Evolutionary conservation across 306 rosid species (phyloP).

Genomic region (Lathyrus sativus): DNA sequence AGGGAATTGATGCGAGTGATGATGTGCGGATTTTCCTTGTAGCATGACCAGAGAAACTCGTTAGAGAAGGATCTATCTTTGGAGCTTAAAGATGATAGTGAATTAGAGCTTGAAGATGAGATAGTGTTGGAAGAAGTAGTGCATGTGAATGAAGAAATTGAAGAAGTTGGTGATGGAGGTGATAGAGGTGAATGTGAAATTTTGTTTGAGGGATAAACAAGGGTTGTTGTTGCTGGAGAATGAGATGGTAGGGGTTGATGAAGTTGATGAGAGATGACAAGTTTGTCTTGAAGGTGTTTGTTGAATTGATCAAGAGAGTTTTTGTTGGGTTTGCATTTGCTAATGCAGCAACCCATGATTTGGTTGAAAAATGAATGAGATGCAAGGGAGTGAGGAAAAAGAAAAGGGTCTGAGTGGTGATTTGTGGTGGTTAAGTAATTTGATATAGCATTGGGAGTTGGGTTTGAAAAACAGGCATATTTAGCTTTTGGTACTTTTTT

Average conservation of each 20-base stretch:
- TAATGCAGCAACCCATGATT: slow-evolving; percentile 86
- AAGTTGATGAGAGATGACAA: slow-evolving; percentile 51
- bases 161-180: slow-evolving; percentile 65
- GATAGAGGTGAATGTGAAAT: slow-evolving; percentile 63
- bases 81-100: slow-evolving; percentile 36
- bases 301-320: slow-evolving; percentile 13
- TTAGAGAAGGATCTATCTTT: slow-evolving; percentile 71
- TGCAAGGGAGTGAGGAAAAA: not conserved
- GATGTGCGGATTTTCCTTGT: slow-evolving; percentile 72
- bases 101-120: slow-evolving; percentile 36
- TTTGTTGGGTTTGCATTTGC: slow-evolving; percentile 76
- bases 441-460: slow-evolving; percentile 32
- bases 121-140: slow-evolving; percentile 43
- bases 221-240: slow-evolving; percentile 41
- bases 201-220: slow-evolving; percentile 41
- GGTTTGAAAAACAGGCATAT: slow-evolving; percentile 39
- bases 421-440: not conserved
- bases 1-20: slow-evolving; percentile 62
- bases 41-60: slow-evolving; percentile 64
- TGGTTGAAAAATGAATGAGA: not conserved
- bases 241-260: slow-evolving; percentile 43
- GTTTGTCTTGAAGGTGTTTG: slow-evolving; percentile 49
- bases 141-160: slow-evolving; percentile 57
- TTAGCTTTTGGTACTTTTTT: slow-evolving; percentile 42
- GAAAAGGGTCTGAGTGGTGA: not conserved